A percentile compares a stretch with the other conserved stretches of the same genome.
Evolutionary conservation across 2,329 filamentous ascomycete species (phyloP).

Genomic region (Fusarium neocosmosporiellum): DNA sequence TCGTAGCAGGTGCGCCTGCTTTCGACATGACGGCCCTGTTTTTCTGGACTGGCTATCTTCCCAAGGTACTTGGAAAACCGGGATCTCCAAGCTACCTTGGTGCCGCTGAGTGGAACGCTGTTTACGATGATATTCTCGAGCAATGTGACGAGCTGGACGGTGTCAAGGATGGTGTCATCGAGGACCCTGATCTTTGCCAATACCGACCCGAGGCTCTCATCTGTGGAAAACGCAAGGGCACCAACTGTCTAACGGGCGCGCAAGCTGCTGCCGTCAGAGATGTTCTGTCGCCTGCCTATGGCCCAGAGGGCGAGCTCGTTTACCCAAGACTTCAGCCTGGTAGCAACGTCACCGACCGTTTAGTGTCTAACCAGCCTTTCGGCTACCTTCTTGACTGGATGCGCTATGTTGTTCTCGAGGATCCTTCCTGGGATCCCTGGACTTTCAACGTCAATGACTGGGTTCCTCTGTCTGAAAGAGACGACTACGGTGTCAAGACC

Average conservation of each 20-base stretch:
- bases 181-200: slow-evolving; percentile 57
- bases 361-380: slow-evolving; percentile 41
- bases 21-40: slow-evolving; percentile 58
- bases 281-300: slow-evolving; percentile 44
- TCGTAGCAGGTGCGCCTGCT: slow-evolving; percentile 57
- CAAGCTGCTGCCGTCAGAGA: slow-evolving; percentile 16
- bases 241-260: not conserved
- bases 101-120: slow-evolving; percentile 49
- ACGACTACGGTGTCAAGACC: slow-evolving; percentile 56
- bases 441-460: slow-evolving; percentile 41
- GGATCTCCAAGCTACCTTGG: slow-evolving; percentile 33
- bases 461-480: slow-evolving; percentile 41
- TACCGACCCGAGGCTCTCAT: slow-evolving; percentile 55
- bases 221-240: slow-evolving; percentile 40
- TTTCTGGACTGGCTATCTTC: slow-evolving; percentile 19
- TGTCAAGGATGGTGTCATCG: slow-evolving; percentile 62
- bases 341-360: slow-evolving; percentile 46
- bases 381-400: slow-evolving; percentile 40
- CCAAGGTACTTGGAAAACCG: not conserved
- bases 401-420: slow-evolving; percentile 54
- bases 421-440: slow-evolving; percentile 45
- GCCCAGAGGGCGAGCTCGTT: slow-evolving; percentile 49
- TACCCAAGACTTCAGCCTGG: slow-evolving; percentile 61
- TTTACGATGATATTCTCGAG: slow-evolving; percentile 56
- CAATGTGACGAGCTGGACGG: slow-evolving; percentile 65